These are phyloP conservation scores for Lodderomyces elongisporus DNA, from an alignment of 1,139 yeast species.

Conservation along the genomic window DNA sequence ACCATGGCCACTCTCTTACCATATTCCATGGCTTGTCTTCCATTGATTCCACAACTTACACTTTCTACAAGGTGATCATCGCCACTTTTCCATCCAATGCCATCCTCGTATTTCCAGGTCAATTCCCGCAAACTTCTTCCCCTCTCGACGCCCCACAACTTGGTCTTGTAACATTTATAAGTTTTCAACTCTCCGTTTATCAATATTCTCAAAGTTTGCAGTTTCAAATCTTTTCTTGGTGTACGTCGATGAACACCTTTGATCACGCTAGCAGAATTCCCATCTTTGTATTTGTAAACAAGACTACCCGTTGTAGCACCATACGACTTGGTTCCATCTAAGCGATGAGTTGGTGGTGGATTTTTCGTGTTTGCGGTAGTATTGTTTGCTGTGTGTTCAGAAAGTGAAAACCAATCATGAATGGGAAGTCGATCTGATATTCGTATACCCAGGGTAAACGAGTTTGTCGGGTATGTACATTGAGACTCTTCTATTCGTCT, in stretches of 20 bases:
- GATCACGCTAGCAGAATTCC: slow-evolving; percentile 43
- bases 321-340: slow-evolving; percentile 34
- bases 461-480: slow-evolving; percentile 26
- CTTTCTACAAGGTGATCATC: slow-evolving; percentile 72
- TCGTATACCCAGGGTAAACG: slow-evolving; percentile 17
- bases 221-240: slow-evolving; percentile 39
- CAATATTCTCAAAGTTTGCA: slow-evolving; percentile 61
- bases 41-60: slow-evolving; percentile 21
- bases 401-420: slow-evolving; percentile 19
- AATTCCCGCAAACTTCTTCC: slow-evolving; percentile 56
- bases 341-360: slow-evolving; percentile 27
- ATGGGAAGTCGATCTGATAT: slow-evolving; percentile 9
- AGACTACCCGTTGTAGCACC: slow-evolving; percentile 21
- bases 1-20: slow-evolving; percentile 9
- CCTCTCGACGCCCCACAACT: slow-evolving; percentile 88
- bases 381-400: slow-evolving; percentile 32
- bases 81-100: slow-evolving; percentile 71
- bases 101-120: slow-evolving; percentile 46
- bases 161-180: slow-evolving; percentile 60
- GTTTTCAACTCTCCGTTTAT: slow-evolving; percentile 58
- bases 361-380: slow-evolving; percentile 34
- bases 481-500: slow-evolving; percentile 38
- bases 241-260: slow-evolving; percentile 61
- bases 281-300: slow-evolving; percentile 19
- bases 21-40: slow-evolving; percentile 17